These are phyloP conservation scores for Cystofilobasidium capitatum DNA, from an alignment of 768 basidiomycete genomes.

Conservation along the genomic window DNA sequence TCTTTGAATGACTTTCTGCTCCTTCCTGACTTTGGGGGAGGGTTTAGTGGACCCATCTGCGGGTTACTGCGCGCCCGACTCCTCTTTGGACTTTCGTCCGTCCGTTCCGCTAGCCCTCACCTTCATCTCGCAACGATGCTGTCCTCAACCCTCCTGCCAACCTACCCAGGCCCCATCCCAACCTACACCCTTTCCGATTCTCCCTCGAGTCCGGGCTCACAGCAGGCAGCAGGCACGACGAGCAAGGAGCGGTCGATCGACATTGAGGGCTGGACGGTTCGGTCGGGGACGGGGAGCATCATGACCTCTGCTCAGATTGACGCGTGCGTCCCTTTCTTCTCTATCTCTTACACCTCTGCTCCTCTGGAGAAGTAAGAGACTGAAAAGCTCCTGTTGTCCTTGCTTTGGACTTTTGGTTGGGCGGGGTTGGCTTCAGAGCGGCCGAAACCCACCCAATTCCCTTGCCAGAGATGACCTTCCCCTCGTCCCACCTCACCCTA, in stretches of 20 bases:
- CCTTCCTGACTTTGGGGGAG: too few species aligned
- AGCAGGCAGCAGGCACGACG: neutral
- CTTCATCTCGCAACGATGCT: too few species aligned
- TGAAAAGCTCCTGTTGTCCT: conserved; percentile 32
- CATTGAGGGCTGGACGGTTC: conserved; percentile 20
- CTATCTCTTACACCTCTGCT: neutral
- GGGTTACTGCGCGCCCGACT: too few species aligned
- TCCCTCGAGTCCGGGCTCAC: too few species aligned
- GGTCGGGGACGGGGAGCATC: conserved; percentile 11
- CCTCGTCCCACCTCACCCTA: conserved; percentile 63
- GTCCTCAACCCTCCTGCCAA: too few species aligned
- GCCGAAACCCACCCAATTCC: conserved; percentile 53
- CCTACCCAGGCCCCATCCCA: conserved; percentile 15
- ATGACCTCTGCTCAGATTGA: conserved; percentile 27
- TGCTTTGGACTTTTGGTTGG: conserved; percentile 54
- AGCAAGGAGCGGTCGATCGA: neutral
- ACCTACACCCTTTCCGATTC: neutral
- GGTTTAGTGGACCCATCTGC: too few species aligned
- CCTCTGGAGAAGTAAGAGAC: neutral
- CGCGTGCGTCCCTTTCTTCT: conserved; percentile 1
- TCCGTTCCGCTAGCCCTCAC: too few species aligned
- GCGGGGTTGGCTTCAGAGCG: conserved; percentile 31
- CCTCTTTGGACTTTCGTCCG: too few species aligned
- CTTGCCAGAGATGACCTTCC: conserved; percentile 94
- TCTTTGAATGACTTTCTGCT: too few species aligned